Evolutionary conservation across 371 early-diverging fungal species (phyloP).

Genomic region (Lichtheimia corymbifera): DNA sequence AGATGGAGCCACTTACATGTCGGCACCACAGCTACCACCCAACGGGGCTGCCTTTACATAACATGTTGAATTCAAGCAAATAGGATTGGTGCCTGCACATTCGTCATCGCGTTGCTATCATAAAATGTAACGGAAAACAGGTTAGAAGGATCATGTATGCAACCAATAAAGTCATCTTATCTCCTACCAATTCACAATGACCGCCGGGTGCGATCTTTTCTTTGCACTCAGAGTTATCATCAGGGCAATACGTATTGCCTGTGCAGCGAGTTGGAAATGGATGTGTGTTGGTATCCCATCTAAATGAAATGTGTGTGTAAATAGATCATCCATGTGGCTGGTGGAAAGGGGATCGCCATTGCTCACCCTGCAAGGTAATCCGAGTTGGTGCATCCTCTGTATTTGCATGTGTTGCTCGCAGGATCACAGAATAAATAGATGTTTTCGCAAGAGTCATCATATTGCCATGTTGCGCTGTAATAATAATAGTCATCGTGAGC

Average conservation of each 20-base stretch:
- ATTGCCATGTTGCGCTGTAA: slow-evolving; percentile 7
- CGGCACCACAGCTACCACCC: slow-evolving; percentile 43
- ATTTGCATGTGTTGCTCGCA: slow-evolving; percentile 32
- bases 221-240: slow-evolving; percentile 35
- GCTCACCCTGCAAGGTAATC: slow-evolving; percentile 46
- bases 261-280: slow-evolving; percentile 37
- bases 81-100: slow-evolving; percentile 31
- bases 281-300: slow-evolving; percentile 34
- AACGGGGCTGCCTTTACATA: slow-evolving; percentile 44
- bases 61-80: slow-evolving; percentile 49
- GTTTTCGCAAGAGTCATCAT: slow-evolving; percentile 38
- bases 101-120: slow-evolving; percentile 50
- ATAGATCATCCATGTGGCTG: not conserved
- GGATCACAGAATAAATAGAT: slow-evolving; percentile 39
- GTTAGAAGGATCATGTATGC: too few relatives aligned
- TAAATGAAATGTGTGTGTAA: slow-evolving; percentile 1
- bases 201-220: slow-evolving; percentile 24
- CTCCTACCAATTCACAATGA: slow-evolving; percentile 37
- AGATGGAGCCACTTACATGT: slow-evolving; percentile 31
- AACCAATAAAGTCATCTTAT: not conserved
- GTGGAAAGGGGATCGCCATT: too few relatives aligned
- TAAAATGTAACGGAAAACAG: too few relatives aligned
- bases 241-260: slow-evolving; percentile 39
- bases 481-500: too few relatives aligned
- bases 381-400: slow-evolving; percentile 41